Conservation (phyloP, 2,329 filamentous ascomycete genomes). For the Didymella arachidicola region DNA sequence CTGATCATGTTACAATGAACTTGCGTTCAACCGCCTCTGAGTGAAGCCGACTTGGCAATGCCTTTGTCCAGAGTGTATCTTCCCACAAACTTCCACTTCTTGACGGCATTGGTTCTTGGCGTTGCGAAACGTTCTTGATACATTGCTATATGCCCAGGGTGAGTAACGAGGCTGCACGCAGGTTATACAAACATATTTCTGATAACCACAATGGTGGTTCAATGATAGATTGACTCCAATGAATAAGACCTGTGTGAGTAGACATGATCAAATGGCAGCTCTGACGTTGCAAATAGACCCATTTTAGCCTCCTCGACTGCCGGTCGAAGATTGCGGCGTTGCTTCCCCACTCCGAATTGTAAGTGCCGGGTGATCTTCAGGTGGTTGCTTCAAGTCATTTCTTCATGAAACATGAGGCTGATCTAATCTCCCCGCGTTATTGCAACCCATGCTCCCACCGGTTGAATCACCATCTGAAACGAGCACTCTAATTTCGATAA, state of each 20-base stretch:
- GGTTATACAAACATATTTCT: neutral
- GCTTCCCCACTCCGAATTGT: neutral
- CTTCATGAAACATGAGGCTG: neutral
- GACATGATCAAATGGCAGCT: neutral
- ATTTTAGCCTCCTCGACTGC: neutral
- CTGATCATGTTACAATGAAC: neutral
- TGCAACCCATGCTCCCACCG: neutral
- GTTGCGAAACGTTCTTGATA: neutral
- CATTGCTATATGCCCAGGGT: neutral
- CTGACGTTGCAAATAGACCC: neutral
- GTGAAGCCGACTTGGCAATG: neutral
- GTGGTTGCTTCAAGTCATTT: neutral
- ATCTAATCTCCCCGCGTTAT: neutral
- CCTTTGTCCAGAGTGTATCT: neutral
- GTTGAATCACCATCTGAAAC: neutral
- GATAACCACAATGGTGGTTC: neutral
- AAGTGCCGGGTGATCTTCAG: neutral
- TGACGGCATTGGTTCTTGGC: neutral
- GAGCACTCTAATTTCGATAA: neutral
- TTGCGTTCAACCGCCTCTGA: neutral
- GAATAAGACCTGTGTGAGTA: neutral
- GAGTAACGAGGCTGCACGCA: neutral
- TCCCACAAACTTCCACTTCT: neutral
- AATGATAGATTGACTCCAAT: neutral
- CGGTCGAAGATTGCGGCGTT: neutral